These are phyloP conservation scores for Epichloe elymi DNA, from an alignment of 2,329 filamentous ascomycete species.

Conservation along the genomic window DNA sequence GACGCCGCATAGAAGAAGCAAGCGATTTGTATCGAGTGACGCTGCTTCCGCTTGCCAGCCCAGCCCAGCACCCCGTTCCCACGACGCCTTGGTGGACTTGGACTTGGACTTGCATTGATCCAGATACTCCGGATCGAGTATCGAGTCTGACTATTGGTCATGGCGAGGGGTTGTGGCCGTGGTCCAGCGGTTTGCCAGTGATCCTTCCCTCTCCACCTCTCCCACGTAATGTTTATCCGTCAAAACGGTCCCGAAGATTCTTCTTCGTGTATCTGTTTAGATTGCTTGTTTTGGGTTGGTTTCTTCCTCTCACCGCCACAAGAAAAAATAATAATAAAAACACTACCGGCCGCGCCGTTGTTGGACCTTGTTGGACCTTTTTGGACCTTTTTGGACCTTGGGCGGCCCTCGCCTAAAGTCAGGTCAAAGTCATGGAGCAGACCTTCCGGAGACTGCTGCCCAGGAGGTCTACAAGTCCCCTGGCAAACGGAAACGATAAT, in stretches of 20 bases:
- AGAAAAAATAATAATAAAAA: too few relatives aligned
- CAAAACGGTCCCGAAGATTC: background rate
- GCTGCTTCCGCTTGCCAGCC: too few relatives aligned
- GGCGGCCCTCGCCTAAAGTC: background rate
- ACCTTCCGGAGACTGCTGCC: background rate
- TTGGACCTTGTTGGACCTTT: background rate
- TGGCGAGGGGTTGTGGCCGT: background rate
- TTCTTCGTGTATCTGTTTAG: background rate
- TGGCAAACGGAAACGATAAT: background rate
- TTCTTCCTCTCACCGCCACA: too few relatives aligned
- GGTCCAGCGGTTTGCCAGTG: background rate
- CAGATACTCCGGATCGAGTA: background rate
- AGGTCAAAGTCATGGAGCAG: background rate
- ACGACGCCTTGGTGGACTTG: too few relatives aligned
- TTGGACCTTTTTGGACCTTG: background rate
- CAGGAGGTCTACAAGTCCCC: background rate
- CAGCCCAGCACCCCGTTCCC: background rate
- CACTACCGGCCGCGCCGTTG: background rate
- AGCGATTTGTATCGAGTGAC: too few relatives aligned
- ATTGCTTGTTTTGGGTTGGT: too few relatives aligned
- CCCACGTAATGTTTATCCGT: background rate
- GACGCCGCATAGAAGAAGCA: too few relatives aligned
- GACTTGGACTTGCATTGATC: background rate
- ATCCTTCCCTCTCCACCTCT: conserved; percentile 1
- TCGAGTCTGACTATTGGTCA: background rate